These are phyloP conservation scores for Ascoidea asiatica DNA, from an alignment of 805 yeast genomes.

Conservation along the genomic window DNA sequence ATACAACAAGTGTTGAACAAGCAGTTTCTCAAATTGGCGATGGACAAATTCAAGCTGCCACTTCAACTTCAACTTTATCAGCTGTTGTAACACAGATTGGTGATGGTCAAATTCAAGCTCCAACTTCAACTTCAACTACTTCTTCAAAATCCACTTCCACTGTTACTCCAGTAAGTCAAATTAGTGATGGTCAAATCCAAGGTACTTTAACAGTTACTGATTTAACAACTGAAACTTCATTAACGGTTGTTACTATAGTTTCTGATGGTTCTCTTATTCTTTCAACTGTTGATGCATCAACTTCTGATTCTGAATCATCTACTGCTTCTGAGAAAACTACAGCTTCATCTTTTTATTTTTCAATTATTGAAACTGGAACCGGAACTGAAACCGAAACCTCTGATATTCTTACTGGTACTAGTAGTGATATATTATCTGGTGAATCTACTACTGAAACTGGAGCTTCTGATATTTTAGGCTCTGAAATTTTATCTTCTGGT, in stretches of 20 bases:
- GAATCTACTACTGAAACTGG: too few species aligned
- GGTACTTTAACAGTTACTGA: constrained; percentile 17
- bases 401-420: too few species aligned
- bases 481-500: not conserved
- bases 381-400: too few species aligned
- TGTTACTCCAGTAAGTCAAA: constrained; percentile 8
- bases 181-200: constrained; percentile 12
- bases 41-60: not conserved
- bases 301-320: constrained; percentile 1
- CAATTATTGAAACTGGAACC: not conserved
- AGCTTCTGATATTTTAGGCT: not conserved
- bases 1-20: too few species aligned
- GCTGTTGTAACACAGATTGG: constrained; percentile 1
- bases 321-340: constrained; percentile 4
- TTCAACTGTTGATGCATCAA: not conserved
- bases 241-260: not conserved
- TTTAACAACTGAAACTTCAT: constrained; percentile 4
- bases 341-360: not conserved
- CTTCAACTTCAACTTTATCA: not conserved
- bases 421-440: too few species aligned
- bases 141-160: constrained; percentile 3
- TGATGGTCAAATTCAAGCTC: constrained; percentile 3
- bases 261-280: not conserved
- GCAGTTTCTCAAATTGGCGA: not conserved
- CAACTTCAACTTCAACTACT: not conserved